Conservation (phyloP, 371 early-diverging fungal species). For the Syncephalastrum sp. region DNA sequence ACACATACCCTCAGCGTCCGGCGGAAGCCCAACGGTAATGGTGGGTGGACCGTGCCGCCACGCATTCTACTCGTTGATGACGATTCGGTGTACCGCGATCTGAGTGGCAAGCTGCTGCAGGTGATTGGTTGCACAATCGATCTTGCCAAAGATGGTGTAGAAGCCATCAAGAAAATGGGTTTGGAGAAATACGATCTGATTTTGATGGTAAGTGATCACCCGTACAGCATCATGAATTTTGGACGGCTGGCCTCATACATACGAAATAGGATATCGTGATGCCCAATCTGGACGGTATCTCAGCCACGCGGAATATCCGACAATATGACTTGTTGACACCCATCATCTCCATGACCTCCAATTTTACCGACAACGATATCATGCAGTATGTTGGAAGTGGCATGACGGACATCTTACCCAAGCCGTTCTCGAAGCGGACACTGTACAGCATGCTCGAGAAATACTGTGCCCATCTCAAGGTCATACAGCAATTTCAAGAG, state of each 20-base stretch:
- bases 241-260: background rate
- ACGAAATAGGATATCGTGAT: conserved; percentile 66
- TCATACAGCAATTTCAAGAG: conserved; percentile 17
- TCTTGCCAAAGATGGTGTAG: conserved; percentile 72
- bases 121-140: conserved; percentile 74
- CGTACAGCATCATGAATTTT: background rate
- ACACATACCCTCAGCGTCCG: no score
- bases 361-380: conserved; percentile 66
- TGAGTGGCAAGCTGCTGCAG: conserved; percentile 62
- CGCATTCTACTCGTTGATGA: conserved; percentile 79
- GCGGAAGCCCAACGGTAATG: conserved; percentile 9
- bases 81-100: conserved; percentile 65
- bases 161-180: conserved; percentile 67
- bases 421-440: conserved; percentile 68
- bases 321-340: conserved; percentile 73
- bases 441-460: conserved; percentile 60
- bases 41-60: conserved; percentile 66
- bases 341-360: conserved; percentile 82
- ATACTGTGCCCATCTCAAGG: conserved; percentile 60
- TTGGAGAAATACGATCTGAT: conserved; percentile 73
- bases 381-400: conserved; percentile 72
- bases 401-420: conserved; percentile 81
- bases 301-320: conserved; percentile 72
- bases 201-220: conserved; percentile 58
- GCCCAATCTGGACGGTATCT: conserved; percentile 76